Conservation (phyloP, 164 flowering plant genomes). For the Cinnamomum chago region DNA sequence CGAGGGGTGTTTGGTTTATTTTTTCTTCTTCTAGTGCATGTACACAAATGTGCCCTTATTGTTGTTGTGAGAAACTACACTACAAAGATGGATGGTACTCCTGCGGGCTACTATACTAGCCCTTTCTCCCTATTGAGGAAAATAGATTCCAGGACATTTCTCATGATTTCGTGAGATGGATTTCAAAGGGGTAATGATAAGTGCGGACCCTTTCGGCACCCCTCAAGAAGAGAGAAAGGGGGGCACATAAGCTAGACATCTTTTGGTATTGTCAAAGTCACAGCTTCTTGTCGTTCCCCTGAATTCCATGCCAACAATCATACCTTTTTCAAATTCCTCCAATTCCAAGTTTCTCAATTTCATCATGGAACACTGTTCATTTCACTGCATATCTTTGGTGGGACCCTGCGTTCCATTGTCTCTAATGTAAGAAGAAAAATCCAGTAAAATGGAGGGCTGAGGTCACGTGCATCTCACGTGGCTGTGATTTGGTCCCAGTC, state of each 20-base stretch:
- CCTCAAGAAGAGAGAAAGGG: not conserved
- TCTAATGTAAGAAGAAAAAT: not conserved
- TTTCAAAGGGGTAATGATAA: not conserved
- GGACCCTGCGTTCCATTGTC: constrained; percentile 14
- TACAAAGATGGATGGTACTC: not conserved
- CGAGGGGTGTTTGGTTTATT: no score
- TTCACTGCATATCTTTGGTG: constrained; percentile 23
- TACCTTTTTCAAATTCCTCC: constrained; percentile 14
- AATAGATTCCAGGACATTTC: not conserved
- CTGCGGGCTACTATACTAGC: not conserved
- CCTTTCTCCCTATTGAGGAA: not conserved
- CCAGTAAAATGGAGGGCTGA: no score
- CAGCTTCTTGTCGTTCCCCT: constrained; percentile 13
- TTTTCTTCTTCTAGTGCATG: no score
- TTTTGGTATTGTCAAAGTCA: not conserved
- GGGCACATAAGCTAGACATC: no score
- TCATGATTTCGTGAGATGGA: not conserved
- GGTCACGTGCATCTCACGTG: not conserved
- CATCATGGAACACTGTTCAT: constrained; percentile 29
- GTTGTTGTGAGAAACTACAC: no score
- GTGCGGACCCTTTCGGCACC: not conserved
- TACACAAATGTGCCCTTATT: no score
- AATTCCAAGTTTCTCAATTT: constrained; percentile 22
- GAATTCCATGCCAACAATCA: constrained; percentile 45
- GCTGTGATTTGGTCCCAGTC: not conserved